A percentile compares a stretch with the other conserved stretches of the same genome.
Conservation (phyloP, 164 flowering plant species). For the grape (Vitis vinifera) region DNA sequence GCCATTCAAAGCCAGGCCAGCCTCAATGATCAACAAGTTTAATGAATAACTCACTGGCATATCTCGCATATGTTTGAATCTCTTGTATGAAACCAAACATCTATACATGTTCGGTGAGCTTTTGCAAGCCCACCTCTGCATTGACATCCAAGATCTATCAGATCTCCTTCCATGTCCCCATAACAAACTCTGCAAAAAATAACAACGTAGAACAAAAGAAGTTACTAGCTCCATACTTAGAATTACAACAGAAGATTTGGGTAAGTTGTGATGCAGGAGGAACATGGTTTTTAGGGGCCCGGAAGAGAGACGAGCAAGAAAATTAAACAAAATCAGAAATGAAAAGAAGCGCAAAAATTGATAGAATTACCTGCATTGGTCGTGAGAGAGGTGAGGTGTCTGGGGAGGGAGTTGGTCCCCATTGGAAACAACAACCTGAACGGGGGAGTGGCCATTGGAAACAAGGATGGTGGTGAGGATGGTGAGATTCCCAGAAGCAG, state of each 20-base stretch:
- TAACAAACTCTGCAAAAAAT: constrained; percentile 60
- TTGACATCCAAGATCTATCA: constrained; percentile 75
- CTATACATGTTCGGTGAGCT: constrained; percentile 73
- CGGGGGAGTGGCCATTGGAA: constrained; percentile 13
- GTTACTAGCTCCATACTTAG: too few species aligned
- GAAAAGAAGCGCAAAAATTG: too few species aligned
- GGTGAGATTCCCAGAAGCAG: too few species aligned
- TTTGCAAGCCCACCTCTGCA: constrained; percentile 77
- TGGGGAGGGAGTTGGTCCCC: constrained; percentile 22
- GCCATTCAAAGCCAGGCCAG: background rate
- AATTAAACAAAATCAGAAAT: background rate
- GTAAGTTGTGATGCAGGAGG: too few species aligned
- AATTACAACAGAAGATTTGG: too few species aligned
- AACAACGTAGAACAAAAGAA: too few species aligned
- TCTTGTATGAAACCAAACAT: constrained; percentile 65
- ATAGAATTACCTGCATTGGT: constrained; percentile 58
- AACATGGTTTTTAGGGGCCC: too few species aligned
- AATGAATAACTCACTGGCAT: constrained; percentile 65
- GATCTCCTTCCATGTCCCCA: constrained; percentile 61
- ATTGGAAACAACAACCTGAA: background rate
- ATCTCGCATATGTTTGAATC: constrained; percentile 87
- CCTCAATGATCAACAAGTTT: background rate
- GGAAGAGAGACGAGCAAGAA: background rate
- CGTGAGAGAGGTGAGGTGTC: constrained; percentile 36
- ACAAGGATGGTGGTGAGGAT: constrained; percentile 20